A percentile compares a stretch with the other conserved stretches of the same genome.
Evolutionary conservation across 1,139 yeast species (phyloP).

Genomic region (Nakaseomyces glabratus): DNA sequence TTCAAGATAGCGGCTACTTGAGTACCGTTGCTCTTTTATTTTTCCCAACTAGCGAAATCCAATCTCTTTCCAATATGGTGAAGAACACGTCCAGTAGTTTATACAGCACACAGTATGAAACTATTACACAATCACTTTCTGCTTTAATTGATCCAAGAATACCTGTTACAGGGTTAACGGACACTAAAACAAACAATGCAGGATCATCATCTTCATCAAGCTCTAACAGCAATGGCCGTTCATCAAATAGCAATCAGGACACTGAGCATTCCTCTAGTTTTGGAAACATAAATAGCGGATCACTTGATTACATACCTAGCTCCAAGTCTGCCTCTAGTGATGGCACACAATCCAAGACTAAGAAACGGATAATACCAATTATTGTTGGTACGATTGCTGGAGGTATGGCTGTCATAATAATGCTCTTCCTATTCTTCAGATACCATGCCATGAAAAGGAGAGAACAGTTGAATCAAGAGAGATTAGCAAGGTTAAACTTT

Average conservation of each 20-base stretch:
- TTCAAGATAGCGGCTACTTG: slow-evolving; percentile 42
- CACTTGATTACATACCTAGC: slow-evolving; percentile 9
- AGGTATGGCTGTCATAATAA: slow-evolving; percentile 46
- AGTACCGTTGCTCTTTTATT: slow-evolving; percentile 73
- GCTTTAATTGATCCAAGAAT: slow-evolving; percentile 53
- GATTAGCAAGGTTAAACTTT: slow-evolving; percentile 10
- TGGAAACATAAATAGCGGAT: slow-evolving; percentile 5
- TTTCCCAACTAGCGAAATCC: slow-evolving; percentile 47
- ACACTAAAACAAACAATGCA: slow-evolving; percentile 15
- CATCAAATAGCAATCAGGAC: slow-evolving; percentile 7
- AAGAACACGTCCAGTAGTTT: slow-evolving; percentile 39
- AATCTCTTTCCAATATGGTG: slow-evolving; percentile 39
- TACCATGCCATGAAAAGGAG: slow-evolving; percentile 4
- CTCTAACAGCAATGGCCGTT: slow-evolving; percentile 12
- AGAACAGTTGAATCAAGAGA: slow-evolving; percentile 9
- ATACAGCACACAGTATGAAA: slow-evolving; percentile 41
- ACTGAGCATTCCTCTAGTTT: slow-evolving; percentile 9
- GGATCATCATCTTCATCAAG: slow-evolving; percentile 15
- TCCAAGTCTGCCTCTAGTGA: slow-evolving; percentile 13
- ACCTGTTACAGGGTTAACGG: slow-evolving; percentile 47
- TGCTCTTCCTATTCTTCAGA: slow-evolving; percentile 32
- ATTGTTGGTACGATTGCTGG: slow-evolving; percentile 66
- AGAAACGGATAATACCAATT: slow-evolving; percentile 43
- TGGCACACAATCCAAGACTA: slow-evolving; percentile 21
- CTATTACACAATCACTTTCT: slow-evolving; percentile 43